Percentiles rank a stretch among this genome's conserved stretches.
Evolutionary conservation across 2,329 filamentous ascomycete species (phyloP).

Genomic region (Alternaria postmessia): DNA sequence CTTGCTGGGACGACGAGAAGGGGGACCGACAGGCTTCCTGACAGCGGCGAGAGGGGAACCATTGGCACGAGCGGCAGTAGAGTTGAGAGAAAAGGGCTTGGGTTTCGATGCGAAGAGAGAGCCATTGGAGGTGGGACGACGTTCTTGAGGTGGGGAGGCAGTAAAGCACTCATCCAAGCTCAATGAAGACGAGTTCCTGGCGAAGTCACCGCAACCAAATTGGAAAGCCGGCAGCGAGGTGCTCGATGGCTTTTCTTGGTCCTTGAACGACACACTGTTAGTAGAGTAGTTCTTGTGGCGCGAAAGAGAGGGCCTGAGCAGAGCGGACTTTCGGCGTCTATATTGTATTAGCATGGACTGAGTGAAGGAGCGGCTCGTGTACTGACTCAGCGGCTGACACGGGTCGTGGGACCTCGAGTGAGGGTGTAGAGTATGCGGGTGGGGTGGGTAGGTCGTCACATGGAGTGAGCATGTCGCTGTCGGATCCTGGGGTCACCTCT

Average conservation of each 20-base stretch:
- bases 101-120: conserved; percentile 66
- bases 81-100: conserved; percentile 70
- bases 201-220: conserved; percentile 66
- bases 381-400: conserved; percentile 51
- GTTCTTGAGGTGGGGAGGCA: conserved; percentile 78
- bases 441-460: conserved; percentile 43
- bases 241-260: conserved; percentile 58
- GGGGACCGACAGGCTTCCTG: conserved; percentile 68
- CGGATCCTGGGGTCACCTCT: conserved; percentile 56
- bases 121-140: conserved; percentile 63
- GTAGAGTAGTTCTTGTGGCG: conserved; percentile 79
- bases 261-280: conserved; percentile 67
- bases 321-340: conserved; percentile 52
- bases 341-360: conserved; percentile 27
- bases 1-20: conserved; percentile 76
- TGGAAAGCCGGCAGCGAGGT: conserved; percentile 76
- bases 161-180: conserved; percentile 83
- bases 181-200: conserved; percentile 64
- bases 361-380: not conserved
- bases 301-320: conserved; percentile 77
- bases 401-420: conserved; percentile 45
- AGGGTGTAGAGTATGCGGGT: conserved; percentile 34
- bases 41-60: conserved; percentile 76
- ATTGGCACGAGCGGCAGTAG: conserved; percentile 65
- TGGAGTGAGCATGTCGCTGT: conserved; percentile 55